Evolutionary conservation across 495 filamentous ascomycete species (phyloP).

Genomic region (Parachaetomium inaequale): DNA sequence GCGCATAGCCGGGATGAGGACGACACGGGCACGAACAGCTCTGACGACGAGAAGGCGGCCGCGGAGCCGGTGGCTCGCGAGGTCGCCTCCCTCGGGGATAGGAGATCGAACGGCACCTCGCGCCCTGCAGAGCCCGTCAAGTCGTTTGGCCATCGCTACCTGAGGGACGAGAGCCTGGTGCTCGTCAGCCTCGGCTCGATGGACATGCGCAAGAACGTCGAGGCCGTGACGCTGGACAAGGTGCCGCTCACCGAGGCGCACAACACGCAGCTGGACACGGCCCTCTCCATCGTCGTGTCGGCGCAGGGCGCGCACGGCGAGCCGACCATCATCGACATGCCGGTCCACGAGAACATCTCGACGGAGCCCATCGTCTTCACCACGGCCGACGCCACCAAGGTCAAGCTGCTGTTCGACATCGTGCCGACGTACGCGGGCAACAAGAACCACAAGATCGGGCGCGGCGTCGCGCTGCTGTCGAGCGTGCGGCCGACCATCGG

Average conservation of each 20-base stretch:
- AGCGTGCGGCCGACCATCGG: constrained; percentile 79
- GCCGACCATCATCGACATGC: constrained; percentile 83
- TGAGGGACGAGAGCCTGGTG: constrained; percentile 82
- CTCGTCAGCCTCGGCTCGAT: constrained; percentile 90
- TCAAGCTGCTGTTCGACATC: constrained; percentile 90
- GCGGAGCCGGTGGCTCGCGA: constrained; percentile 46
- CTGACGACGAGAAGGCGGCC: constrained; percentile 36
- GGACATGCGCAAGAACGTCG: constrained; percentile 77
- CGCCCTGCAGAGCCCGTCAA: constrained; percentile 72
- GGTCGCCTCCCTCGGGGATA: constrained; percentile 49
- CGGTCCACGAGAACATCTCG: constrained; percentile 86
- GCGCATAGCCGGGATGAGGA: constrained; percentile 27
- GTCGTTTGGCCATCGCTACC: constrained; percentile 92
- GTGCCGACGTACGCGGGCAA: constrained; percentile 96
- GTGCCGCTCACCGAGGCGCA: constrained; percentile 86
- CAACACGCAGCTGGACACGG: constrained; percentile 88
- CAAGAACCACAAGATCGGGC: constrained; percentile 81
- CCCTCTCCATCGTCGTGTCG: constrained; percentile 87
- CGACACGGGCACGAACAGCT: constrained; percentile 22
- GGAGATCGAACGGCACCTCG: constrained; percentile 34
- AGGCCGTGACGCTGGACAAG: constrained; percentile 81
- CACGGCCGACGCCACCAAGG: constrained; percentile 69
- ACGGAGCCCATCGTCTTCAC: constrained; percentile 91
- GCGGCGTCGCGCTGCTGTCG: constrained; percentile 83
- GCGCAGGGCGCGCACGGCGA: constrained; percentile 83